A percentile compares a stretch with the other conserved stretches of the same genome.
These are phyloP conservation scores for Diatrype stigma DNA, from an alignment of 2,329 filamentous ascomycete genomes.

Conservation along the genomic window DNA sequence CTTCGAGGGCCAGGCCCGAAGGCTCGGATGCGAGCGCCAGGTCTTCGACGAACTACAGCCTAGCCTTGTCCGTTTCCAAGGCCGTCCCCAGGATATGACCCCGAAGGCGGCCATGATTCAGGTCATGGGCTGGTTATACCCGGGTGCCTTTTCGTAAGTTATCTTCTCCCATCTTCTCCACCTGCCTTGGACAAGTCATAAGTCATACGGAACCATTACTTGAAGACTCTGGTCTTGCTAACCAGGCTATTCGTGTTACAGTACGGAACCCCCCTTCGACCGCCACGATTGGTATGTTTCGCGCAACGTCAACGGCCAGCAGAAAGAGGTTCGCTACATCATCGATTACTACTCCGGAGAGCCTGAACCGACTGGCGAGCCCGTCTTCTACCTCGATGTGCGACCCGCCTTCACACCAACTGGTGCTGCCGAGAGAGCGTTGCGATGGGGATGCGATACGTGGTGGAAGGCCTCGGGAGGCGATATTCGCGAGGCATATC, in stretches of 20 bases:
- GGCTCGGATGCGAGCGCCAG: slow-evolving; percentile 46
- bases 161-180: too few species aligned
- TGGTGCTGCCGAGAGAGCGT: slow-evolving; percentile 73
- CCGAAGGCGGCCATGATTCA: slow-evolving; percentile 86
- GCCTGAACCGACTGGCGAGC: slow-evolving; percentile 78
- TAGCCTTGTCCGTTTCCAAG: slow-evolving; percentile 80
- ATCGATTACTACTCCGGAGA: slow-evolving; percentile 94
- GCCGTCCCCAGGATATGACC: slow-evolving; percentile 81
- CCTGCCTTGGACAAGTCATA: too few species aligned
- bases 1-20: slow-evolving; percentile 34
- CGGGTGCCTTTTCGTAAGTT: slow-evolving; percentile 69
- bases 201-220: too few species aligned
- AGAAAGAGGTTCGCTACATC: slow-evolving; percentile 82
- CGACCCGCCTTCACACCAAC: slow-evolving; percentile 81
- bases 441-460: slow-evolving; percentile 87
- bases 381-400: slow-evolving; percentile 94
- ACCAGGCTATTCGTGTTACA: slow-evolving; percentile 28
- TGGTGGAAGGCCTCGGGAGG: slow-evolving; percentile 89
- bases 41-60: slow-evolving; percentile 58
- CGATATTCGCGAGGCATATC: slow-evolving; percentile 47
- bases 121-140: slow-evolving; percentile 73
- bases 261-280: slow-evolving; percentile 85
- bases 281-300: slow-evolving; percentile 96
- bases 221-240: too few species aligned
- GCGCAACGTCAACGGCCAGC: slow-evolving; percentile 62